phyloP scores from a whole-genome alignment of 257 asterid species.

The Anisodus tanguticus region DNA sequence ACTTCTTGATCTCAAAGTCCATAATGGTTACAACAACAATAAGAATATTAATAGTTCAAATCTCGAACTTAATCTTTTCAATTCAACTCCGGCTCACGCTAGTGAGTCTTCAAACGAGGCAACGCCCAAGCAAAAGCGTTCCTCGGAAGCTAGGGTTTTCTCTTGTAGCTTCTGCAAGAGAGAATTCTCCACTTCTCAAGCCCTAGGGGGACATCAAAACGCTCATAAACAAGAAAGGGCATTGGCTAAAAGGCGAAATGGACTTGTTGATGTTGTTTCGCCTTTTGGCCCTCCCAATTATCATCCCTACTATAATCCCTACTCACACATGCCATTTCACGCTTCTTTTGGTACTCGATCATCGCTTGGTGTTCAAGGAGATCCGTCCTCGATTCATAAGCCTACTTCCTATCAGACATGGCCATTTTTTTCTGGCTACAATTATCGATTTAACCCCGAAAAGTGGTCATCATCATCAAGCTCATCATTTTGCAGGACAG shows the following conservation, averaged over 20 bases:
- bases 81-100: slow-evolving; percentile 23
- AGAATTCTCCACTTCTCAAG: slow-evolving; percentile 72
- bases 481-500: slow-evolving; percentile 27
- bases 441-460: slow-evolving; percentile 33
- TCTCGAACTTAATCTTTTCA: slow-evolving; percentile 55
- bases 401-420: slow-evolving; percentile 43
- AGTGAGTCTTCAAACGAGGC: slow-evolving; percentile 42
- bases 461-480: slow-evolving; percentile 35
- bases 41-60: slow-evolving; percentile 17
- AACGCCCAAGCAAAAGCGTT: neutral
- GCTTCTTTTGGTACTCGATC: slow-evolving; percentile 35
- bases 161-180: slow-evolving; percentile 63
- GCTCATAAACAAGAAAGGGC: slow-evolving; percentile 79
- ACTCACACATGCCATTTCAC: slow-evolving; percentile 44
- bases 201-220: slow-evolving; percentile 80
- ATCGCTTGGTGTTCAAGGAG: slow-evolving; percentile 50
- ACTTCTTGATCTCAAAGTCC: slow-evolving; percentile 50
- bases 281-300: slow-evolving; percentile 46
- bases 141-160: slow-evolving; percentile 46
- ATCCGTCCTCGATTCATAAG: slow-evolving; percentile 50
- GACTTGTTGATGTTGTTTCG: slow-evolving; percentile 40
- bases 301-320: slow-evolving; percentile 43
- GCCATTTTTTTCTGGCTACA: slow-evolving; percentile 34
- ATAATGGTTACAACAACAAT: slow-evolving; percentile 32
- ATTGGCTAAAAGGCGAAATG: slow-evolving; percentile 54